Evolutionary conservation across 176 grass and related monocot species (phyloP), one percentile per base, ranked within the genome.

Genomic region (Musa troglodytarum): DNA sequence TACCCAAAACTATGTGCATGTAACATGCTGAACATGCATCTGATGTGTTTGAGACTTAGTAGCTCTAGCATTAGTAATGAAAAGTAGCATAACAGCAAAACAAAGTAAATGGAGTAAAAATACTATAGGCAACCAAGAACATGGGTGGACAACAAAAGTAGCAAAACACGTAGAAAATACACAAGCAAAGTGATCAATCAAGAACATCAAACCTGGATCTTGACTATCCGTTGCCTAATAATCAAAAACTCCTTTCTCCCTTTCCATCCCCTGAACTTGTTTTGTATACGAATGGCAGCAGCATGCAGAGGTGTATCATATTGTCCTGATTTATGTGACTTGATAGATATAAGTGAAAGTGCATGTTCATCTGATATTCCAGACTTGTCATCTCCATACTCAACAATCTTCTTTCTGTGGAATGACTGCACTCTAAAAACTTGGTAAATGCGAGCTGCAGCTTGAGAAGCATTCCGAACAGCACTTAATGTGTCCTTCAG

Each of bases 221-320:
- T 95, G 50, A 99, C 89, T 78, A 99, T 92, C 74, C 88, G 86
- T 76, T 99, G 96, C 50, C 96, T 85, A 84, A 92, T 88, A 80
- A 92, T 84, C 83, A 95, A 84, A 73, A 99, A 99, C 21, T 95
- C 91, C 63, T 95, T 99, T 81, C 83, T 88, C 74, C 91, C 91
- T 86, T 99, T 99, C 96, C 96, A 99, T 82, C 96, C 96, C 77
- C 96, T 84, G 65, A 95, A 99, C 77, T 99, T 99, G 63, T 99
- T 99, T 72, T 99, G 96, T 54, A 99, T 99, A 72, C 87, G 90
- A 82, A 89, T 82, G 51, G 96, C 96, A 87, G 96, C 96, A 76
- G 76, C 78, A 79, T 89, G 84, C 57, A 80, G 29, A 52, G 89
- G 92, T 76, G 76, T 68, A 59, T 99, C 86, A 71, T 87, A 71